Evolutionary conservation across 2,329 filamentous ascomycete genomes (phyloP), one percentile per base, ranked within the genome.

Genomic region (Ascochyta pisi): DNA sequence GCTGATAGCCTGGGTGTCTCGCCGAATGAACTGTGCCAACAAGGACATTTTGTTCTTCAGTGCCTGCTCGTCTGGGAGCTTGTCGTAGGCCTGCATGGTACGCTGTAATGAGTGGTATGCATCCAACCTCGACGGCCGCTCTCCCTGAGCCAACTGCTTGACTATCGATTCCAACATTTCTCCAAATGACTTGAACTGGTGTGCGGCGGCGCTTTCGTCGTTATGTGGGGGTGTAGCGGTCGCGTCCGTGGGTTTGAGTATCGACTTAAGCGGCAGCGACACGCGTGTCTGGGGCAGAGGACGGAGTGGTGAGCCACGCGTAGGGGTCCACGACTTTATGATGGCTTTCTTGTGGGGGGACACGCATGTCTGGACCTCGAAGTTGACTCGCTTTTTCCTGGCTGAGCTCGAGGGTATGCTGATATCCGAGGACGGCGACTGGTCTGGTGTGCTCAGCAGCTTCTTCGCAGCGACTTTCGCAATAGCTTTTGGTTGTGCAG

Each of bases 101-200:
- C 87, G 84, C 29, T 89, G 86, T 40, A 99, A 81, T 67, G 89
- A 89, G 71, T 88, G 87, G 69, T 99, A 98, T 44, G 93, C 91
- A 77, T 99, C 95, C 29, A 95, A 77, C 63, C 89, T 89, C 12
- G 86, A 87, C 54, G 87, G 84, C 49, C 89, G 83, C 63, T 92
- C 89, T 27, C 86, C 81, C 22, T 90, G 87, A 34, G 89, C 90
- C 43, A 99, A 83, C 76, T 95, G 90, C 75, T 91, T 88, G 33
- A 92, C 84, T 5, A 92, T 86, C 0, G 91, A 96, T 65, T 96
- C 90, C 62, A 98, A 78, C 88, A 97, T 95, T 65, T 86, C 86
- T 61, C 84, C 83, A 54, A 96, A 87, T 35, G 84, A 88, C 40
- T 83, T 80, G 58, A 81, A 79, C 24, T 78, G 81, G 62, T 79